phyloP scores from a whole-genome alignment of 148 eudicot genomes.

The Suaeda aralocaspica region DNA sequence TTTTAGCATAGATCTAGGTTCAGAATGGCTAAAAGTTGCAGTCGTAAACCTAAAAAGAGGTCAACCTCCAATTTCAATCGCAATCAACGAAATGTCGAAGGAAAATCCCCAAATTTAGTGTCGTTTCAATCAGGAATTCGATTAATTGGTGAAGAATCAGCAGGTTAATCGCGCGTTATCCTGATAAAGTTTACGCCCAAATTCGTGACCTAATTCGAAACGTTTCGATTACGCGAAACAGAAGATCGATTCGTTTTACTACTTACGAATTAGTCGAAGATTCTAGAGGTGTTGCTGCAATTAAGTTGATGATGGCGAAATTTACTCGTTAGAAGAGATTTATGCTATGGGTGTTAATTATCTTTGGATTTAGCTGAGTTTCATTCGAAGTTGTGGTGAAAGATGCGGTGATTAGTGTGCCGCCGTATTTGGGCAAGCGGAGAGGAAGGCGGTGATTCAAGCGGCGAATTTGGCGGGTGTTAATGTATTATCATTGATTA shows the following conservation, averaged over 20 bases:
- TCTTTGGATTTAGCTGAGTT: slow-evolving; percentile 60
- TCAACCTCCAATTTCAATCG: slow-evolving; percentile 77
- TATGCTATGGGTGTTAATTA: slow-evolving; percentile 63
- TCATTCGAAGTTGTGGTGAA: slow-evolving; percentile 58
- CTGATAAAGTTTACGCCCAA: slow-evolving; percentile 68
- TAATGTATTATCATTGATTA: slow-evolving; percentile 72
- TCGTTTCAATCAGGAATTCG: slow-evolving; percentile 64
- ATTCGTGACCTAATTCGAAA: slow-evolving; percentile 64
- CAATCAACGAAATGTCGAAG: slow-evolving; percentile 96
- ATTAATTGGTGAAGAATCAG: slow-evolving; percentile 84
- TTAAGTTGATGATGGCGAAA: slow-evolving; percentile 57
- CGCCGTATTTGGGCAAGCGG: slow-evolving; percentile 84
- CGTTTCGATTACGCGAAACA: slow-evolving; percentile 34
- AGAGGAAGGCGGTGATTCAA: slow-evolving; percentile 69
- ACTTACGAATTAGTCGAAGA: slow-evolving; percentile 53
- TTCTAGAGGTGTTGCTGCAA: slow-evolving; percentile 46
- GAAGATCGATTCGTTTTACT: slow-evolving; percentile 37
- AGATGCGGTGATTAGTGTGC: slow-evolving; percentile 90
- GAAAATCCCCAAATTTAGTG: slow-evolving; percentile 72
- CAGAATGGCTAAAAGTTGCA: slow-evolving; percentile 92
- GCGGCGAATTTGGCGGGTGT: slow-evolving; percentile 83
- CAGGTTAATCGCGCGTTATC: slow-evolving; percentile 76
- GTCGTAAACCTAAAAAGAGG: slow-evolving; percentile 91
- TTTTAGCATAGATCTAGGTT: slow-evolving; percentile 91
- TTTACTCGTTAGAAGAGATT: slow-evolving; percentile 84